Conservation (phyloP, 2,329 filamentous ascomycete species). For the Colletotrichum higginsianum region DNA sequence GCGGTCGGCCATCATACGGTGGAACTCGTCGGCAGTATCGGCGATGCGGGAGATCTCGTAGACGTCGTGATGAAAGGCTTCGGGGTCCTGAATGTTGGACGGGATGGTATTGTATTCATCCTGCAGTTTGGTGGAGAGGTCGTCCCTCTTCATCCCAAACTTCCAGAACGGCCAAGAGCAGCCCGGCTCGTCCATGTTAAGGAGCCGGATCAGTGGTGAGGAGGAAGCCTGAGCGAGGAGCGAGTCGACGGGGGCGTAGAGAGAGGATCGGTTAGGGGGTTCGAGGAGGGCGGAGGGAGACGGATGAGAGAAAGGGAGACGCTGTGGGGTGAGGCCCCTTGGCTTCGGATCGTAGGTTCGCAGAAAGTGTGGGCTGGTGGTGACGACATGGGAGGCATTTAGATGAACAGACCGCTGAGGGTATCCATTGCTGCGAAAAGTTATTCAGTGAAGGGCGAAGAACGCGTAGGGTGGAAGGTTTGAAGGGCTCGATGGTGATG, state of each 20-base stretch:
- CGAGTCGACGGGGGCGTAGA: conserved; percentile 14
- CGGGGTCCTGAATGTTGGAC: conserved; percentile 70
- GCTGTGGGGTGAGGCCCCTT: conserved; percentile 27
- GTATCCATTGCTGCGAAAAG: conserved; percentile 19
- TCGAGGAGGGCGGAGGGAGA: background rate
- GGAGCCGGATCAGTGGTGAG: background rate
- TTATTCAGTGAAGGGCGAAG: conserved; percentile 2
- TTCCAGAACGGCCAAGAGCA: conserved; percentile 73
- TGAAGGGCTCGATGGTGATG: conserved; percentile 37
- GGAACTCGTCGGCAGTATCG: conserved; percentile 67
- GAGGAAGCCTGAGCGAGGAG: background rate
- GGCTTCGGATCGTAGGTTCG: conserved; percentile 27
- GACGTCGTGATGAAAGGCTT: conserved; percentile 74
- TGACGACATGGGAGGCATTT: conserved; percentile 38
- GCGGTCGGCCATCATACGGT: conserved; percentile 67
- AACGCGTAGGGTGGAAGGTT: conserved; percentile 9
- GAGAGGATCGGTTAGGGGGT: conserved; percentile 6
- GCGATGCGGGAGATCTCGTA: conserved; percentile 70
- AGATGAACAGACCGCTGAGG: conserved; percentile 5
- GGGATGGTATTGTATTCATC: conserved; percentile 73
- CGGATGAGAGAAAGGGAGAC: background rate
- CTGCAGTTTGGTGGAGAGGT: conserved; percentile 71
- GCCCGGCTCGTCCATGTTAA: conserved; percentile 68
- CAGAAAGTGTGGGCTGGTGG: background rate
- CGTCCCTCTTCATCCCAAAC: conserved; percentile 73